phyloP scores from a whole-genome alignment of 768 basidiomycete species.

The Pleurotus sapidus region DNA sequence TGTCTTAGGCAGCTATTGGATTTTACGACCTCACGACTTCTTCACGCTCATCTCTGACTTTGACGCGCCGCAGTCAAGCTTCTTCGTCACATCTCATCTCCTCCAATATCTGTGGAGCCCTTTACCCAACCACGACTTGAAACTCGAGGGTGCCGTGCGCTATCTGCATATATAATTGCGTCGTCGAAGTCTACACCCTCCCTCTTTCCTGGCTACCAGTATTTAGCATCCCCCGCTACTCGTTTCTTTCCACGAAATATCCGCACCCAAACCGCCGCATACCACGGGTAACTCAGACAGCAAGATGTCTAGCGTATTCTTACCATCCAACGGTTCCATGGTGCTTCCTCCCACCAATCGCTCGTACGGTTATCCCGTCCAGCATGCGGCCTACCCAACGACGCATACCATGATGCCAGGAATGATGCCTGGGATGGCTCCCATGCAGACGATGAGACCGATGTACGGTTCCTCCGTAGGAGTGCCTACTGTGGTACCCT shows the following conservation, averaged over 20 bases:
- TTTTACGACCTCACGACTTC: background rate
- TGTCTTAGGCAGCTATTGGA: too few relatives aligned
- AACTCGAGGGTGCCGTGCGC: background rate
- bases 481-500: background rate
- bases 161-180: background rate
- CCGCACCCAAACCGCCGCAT: background rate
- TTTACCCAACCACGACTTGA: background rate
- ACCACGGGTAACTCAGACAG: constrained; percentile 1
- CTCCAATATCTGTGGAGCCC: background rate
- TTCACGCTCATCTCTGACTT: too few relatives aligned
- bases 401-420: background rate
- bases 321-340: constrained; percentile 5
- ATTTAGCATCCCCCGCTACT: background rate
- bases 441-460: background rate
- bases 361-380: background rate
- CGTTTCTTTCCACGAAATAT: background rate
- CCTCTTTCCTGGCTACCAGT: background rate
- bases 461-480: background rate
- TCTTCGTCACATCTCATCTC: background rate
- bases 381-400: background rate
- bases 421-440: background rate
- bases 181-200: background rate
- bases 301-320: constrained; percentile 4
- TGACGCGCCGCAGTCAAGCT: background rate
- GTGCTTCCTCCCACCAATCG: constrained; percentile 1